Conservation (phyloP, 1,284 basidiomycete species). For the Cystobasidium sp. region DNA sequence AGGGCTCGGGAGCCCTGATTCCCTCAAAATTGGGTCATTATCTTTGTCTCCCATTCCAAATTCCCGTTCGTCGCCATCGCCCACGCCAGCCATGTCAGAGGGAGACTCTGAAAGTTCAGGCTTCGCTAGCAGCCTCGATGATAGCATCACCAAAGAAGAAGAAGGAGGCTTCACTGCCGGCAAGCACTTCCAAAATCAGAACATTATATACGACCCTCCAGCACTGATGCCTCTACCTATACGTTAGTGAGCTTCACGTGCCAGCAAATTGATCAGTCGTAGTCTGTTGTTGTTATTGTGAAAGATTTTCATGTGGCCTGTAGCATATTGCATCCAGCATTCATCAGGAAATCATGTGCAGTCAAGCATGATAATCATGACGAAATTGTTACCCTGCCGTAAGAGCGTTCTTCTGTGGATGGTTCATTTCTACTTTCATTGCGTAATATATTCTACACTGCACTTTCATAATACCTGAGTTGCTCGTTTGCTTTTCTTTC, state of each 20-base stretch:
- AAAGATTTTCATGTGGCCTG: too few species aligned
- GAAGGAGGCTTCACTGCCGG: not conserved
- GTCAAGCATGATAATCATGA: too few species aligned
- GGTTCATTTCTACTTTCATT: not conserved
- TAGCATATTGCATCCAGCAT: too few species aligned
- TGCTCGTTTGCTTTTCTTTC: conserved; percentile 64
- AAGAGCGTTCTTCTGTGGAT: not conserved
- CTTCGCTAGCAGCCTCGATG: conserved; percentile 4
- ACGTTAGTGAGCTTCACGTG: too few species aligned
- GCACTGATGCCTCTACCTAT: not conserved
- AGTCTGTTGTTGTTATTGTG: too few species aligned
- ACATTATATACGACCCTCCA: not conserved
- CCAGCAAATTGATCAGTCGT: too few species aligned
- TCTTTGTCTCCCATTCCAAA: not conserved
- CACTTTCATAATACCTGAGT: conserved; percentile 29
- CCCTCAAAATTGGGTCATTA: not conserved
- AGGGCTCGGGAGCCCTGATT: not conserved
- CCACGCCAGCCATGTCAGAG: conserved; percentile 17
- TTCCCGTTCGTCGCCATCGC: not conserved
- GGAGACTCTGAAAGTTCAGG: conserved; percentile 16
- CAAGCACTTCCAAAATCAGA: not conserved
- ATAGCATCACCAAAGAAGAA: not conserved
- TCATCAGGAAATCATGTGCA: too few species aligned
- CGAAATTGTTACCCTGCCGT: too few species aligned
- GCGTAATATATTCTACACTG: conserved; percentile 24